Evolutionary conservation across 2,329 filamentous ascomycete species (phyloP), one percentile per base, ranked within the genome.

Genomic region (Colletotrichum agaves): DNA sequence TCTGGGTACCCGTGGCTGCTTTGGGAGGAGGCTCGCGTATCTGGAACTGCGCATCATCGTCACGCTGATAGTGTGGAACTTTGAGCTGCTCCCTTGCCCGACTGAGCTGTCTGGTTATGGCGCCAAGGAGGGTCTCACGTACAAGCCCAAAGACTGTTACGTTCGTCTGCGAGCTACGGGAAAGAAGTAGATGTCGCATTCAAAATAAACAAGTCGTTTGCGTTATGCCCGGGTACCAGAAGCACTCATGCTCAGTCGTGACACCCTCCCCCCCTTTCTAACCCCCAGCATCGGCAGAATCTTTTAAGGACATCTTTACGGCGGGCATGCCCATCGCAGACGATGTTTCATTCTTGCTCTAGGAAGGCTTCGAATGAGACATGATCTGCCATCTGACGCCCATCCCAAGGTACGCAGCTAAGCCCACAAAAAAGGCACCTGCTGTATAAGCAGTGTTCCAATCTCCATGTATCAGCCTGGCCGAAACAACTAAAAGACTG

Each of bases 51-150:
- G 74, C 37, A 76, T 79, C n/a, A 67, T 78, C 49, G 71, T 79
- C 39, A 77, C 75, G 21, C 64, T 81, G 59, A 69, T 81, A 41
- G 71, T 79, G 11, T 82, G 79, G 80, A 75, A 77, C 52, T 81
- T 82, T 69, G 73, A 78, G 63, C 60, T 79, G 57, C 44, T 69
- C n/a, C 76, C 43, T 73, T 78, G 17, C 75, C 75, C 61, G 5
- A 23, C 59, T 6, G 68, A 67, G 49, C 8, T 75, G 19, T 67
- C 70, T 17, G 63, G 56, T 21, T 71, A 69, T 31, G 56, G 35
- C 2, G 69, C 55, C 12, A 58, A 13, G n/a, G 69, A 71, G 6
- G 69, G 67, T 4, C 8, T 71, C 21, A 71, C 70, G 2, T 61
- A 59, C 1, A 70, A 69, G 57, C 69, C 70, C 3, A 56, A 56